These are phyloP conservation scores for Fonsecaea pedrosoi DNA, from an alignment of 2,329 filamentous ascomycete species.

Conservation along the genomic window DNA sequence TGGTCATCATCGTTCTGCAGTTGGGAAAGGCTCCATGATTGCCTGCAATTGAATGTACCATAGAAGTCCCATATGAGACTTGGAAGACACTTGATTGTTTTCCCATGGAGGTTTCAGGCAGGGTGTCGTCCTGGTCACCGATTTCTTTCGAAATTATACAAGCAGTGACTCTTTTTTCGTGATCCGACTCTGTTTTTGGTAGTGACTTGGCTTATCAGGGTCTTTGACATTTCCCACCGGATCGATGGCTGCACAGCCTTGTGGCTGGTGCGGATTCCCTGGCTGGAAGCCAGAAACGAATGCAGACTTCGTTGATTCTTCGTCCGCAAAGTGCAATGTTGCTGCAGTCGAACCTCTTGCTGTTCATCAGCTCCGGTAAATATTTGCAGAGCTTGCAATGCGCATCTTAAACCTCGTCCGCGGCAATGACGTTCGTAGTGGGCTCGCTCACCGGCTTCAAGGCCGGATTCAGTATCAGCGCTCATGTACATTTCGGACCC, in stretches of 20 bases:
- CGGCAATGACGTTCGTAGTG: not conserved
- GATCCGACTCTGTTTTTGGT: not conserved
- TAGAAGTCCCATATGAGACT: not conserved
- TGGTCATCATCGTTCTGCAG: not conserved
- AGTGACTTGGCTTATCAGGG: not conserved
- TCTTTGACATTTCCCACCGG: not conserved
- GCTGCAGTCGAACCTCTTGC: not conserved
- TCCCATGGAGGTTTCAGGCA: not conserved
- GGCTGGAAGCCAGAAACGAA: not conserved
- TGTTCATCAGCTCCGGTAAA: not conserved
- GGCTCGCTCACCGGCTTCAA: not conserved
- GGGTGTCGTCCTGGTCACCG: not conserved
- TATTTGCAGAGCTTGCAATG: not conserved
- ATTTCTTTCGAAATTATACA: not conserved
- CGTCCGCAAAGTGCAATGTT: not conserved
- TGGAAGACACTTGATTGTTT: not conserved
- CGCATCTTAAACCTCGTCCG: not conserved
- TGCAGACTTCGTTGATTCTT: not conserved
- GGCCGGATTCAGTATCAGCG: not conserved
- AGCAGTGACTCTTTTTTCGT: not conserved
- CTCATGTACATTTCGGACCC: not conserved
- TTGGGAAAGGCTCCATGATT: not conserved
- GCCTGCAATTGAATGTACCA: not conserved
- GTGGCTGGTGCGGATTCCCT: conserved; percentile 2
- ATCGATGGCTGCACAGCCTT: conserved; percentile 1